Percentiles rank a stretch among this genome's conserved stretches.
Evolutionary conservation across 495 filamentous ascomycete genomes (phyloP).

Genomic region (Pseudomonodictys pantanalensis): DNA sequence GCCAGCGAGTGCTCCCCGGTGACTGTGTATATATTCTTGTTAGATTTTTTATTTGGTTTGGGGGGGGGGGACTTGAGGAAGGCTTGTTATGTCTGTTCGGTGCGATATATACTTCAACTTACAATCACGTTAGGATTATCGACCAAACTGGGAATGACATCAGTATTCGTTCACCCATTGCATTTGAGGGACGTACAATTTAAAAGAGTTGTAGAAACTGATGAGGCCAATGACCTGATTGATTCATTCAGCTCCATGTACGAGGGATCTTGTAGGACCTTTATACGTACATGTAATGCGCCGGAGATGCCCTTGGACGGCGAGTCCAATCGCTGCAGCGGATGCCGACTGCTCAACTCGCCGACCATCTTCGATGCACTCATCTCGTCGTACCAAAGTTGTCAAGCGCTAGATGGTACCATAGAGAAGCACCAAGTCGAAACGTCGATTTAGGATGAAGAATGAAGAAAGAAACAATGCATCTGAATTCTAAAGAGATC

Average conservation of each 20-base stretch:
- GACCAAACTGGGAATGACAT: constrained; percentile 37
- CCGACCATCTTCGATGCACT: constrained; percentile 8
- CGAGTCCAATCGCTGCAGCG: constrained; percentile 67
- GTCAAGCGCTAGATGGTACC: too few relatives aligned
- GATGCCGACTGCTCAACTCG: constrained; percentile 49
- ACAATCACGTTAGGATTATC: constrained; percentile 43
- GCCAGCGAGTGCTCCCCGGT: too few relatives aligned
- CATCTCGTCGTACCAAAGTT: constrained; percentile 1
- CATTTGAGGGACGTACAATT: constrained; percentile 48
- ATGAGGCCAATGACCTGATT: constrained; percentile 53
- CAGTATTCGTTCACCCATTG: not conserved
- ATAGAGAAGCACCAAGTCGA: too few relatives aligned
- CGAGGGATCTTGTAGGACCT: not conserved
- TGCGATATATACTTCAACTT: not conserved
- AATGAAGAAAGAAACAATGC: too few relatives aligned
- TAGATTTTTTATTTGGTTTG: too few relatives aligned
- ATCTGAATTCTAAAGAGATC: too few relatives aligned
- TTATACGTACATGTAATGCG: constrained; percentile 65
- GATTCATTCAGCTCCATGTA: not conserved
- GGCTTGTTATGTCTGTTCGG: constrained; percentile 31
- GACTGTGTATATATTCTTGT: too few relatives aligned
- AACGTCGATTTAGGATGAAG: too few relatives aligned
- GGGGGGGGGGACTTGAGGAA: constrained; percentile 23
- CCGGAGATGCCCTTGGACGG: constrained; percentile 69
- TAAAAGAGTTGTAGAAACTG: constrained; percentile 68